Evolutionary conservation across 805 yeast genomes (phyloP).

Genomic region (Wickerhamiella sergipiensis): DNA sequence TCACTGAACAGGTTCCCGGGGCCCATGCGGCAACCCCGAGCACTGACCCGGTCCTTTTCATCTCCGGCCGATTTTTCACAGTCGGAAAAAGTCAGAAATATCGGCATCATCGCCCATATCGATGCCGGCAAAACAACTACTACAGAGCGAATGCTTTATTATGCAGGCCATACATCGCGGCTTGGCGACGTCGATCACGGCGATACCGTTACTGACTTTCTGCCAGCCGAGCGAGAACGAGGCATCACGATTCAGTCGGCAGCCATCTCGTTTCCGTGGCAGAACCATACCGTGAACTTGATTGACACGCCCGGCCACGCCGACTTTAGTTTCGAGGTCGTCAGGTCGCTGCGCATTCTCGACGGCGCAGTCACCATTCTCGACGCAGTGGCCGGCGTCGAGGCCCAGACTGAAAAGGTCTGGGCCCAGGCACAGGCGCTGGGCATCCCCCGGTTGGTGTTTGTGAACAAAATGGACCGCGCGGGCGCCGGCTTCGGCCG

Average conservation of each 20-base stretch:
- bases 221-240: constrained; percentile 79
- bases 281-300: constrained; percentile 57
- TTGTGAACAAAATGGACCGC: constrained; percentile 90
- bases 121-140: constrained; percentile 99
- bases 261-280: constrained; percentile 86
- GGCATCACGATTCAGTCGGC: constrained; percentile 97
- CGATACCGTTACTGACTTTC: constrained; percentile 86
- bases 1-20: too few relatives aligned
- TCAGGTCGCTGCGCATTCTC: constrained; percentile 71
- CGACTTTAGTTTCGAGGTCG: constrained; percentile 91
- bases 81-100: constrained; percentile 38
- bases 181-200: constrained; percentile 94
- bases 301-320: constrained; percentile 99
- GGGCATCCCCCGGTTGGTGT: constrained; percentile 62
- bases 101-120: constrained; percentile 96
- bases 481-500: constrained; percentile 90
- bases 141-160: constrained; percentile 88
- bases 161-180: constrained; percentile 62
- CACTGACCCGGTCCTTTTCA: too few relatives aligned
- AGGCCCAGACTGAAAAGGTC: constrained; percentile 94
- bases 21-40: too few relatives aligned
- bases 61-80: too few relatives aligned
- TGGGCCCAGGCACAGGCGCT: constrained; percentile 73
- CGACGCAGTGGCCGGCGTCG: constrained; percentile 97
- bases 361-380: constrained; percentile 90